These are phyloP conservation scores for Picea sitchensis DNA, from an alignment of 75 land plant species.

Conservation along the genomic window DNA sequence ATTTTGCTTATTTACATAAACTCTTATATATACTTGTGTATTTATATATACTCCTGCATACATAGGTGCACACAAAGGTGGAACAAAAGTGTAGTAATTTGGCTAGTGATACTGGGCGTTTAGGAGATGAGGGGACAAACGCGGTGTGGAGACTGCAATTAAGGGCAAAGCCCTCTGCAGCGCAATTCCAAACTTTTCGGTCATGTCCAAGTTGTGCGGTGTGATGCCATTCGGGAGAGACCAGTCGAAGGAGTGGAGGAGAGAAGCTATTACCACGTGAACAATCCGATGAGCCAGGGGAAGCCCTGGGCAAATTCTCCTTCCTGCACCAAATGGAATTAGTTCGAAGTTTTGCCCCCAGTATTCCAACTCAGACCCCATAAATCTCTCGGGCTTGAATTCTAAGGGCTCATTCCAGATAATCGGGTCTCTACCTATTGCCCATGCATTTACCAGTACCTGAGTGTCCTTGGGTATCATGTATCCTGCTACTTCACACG, in stretches of 20 bases:
- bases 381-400: slow-evolving; percentile 44
- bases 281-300: slow-evolving; percentile 37
- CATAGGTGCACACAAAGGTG: too few species aligned
- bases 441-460: slow-evolving; percentile 5
- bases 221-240: slow-evolving; percentile 24
- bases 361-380: slow-evolving; percentile 13
- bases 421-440: neutral
- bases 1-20: too few species aligned
- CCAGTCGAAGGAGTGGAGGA: slow-evolving; percentile 54
- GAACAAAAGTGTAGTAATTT: too few species aligned
- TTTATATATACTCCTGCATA: too few species aligned
- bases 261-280: slow-evolving; percentile 24
- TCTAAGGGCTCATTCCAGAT: slow-evolving; percentile 19
- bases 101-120: too few species aligned
- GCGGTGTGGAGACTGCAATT: neutral
- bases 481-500: neutral
- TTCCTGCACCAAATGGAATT: slow-evolving; percentile 55
- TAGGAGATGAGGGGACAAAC: neutral
- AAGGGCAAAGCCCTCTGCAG: slow-evolving; percentile 43
- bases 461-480: slow-evolving; percentile 3
- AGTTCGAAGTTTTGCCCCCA: slow-evolving; percentile 19
- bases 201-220: slow-evolving; percentile 43
- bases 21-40: too few species aligned
- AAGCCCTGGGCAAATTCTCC: slow-evolving; percentile 52
- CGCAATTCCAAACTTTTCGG: slow-evolving; percentile 61